A percentile compares a stretch with the other conserved stretches of the same genome.
These are phyloP conservation scores for Stropharia rugosoannulata DNA, from an alignment of 768 basidiomycete genomes.

Conservation along the genomic window DNA sequence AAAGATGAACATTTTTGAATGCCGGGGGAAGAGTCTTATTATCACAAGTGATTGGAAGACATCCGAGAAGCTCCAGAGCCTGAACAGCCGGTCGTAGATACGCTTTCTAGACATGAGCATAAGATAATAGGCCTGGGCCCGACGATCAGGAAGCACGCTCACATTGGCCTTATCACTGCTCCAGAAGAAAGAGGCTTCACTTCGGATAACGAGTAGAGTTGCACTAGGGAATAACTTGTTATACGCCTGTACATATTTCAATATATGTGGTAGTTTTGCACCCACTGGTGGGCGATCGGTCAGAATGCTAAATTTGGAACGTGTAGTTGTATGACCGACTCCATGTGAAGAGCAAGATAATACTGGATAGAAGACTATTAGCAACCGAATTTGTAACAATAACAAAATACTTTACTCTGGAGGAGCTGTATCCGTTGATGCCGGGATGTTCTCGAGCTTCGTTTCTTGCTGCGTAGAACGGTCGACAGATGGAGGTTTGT, in stretches of 20 bases:
- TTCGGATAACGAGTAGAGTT: slow-evolving; percentile 39
- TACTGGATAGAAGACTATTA: slow-evolving; percentile 17
- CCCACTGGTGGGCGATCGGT: slow-evolving; percentile 31
- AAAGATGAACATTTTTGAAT: background rate
- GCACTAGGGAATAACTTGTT: slow-evolving; percentile 41
- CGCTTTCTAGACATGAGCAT: slow-evolving; percentile 21
- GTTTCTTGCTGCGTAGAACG: background rate
- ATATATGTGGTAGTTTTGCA: slow-evolving; percentile 42
- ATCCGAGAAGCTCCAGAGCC: slow-evolving; percentile 34
- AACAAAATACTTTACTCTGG: background rate
- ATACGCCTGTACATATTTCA: slow-evolving; percentile 44
- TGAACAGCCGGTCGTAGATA: slow-evolving; percentile 36
- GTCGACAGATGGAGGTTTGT: background rate
- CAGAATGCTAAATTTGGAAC: background rate
- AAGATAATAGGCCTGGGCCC: background rate
- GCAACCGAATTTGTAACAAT: background rate
- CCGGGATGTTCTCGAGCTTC: background rate
- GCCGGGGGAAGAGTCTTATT: slow-evolving; percentile 5
- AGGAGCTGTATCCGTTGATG: background rate
- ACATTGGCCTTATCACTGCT: slow-evolving; percentile 29
- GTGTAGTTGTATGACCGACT: slow-evolving; percentile 28
- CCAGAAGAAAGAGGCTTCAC: slow-evolving; percentile 36
- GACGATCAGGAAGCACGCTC: background rate
- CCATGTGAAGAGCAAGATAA: slow-evolving; percentile 47
- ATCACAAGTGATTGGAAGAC: slow-evolving; percentile 15